Evolutionary conservation across 345 rosid genomes (phyloP).

Genomic region (Cardiospermum halicacabum): DNA sequence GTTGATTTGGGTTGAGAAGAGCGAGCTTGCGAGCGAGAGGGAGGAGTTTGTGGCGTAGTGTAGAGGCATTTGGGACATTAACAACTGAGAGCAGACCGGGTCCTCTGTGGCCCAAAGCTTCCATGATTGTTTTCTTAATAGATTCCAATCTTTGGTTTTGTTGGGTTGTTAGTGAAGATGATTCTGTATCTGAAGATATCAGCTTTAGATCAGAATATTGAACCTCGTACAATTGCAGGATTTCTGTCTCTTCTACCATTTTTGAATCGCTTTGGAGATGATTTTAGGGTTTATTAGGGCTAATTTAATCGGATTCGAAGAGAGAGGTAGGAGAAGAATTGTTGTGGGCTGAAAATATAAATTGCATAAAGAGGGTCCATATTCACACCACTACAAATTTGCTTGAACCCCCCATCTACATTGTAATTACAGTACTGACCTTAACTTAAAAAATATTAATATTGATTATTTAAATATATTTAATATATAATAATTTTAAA

Average conservation of each 20-base stretch:
- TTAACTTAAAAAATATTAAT: too few species aligned
- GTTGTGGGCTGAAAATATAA: too few species aligned
- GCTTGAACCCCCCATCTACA: too few species aligned
- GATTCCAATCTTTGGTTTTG: slow-evolving; percentile 29
- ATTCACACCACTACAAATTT: too few species aligned
- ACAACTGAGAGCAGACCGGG: slow-evolving; percentile 69
- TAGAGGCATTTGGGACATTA: slow-evolving; percentile 45
- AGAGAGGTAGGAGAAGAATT: too few species aligned
- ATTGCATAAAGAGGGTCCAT: too few species aligned
- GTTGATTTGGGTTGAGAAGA: slow-evolving; percentile 49
- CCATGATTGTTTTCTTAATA: slow-evolving; percentile 43
- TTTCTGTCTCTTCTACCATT: slow-evolving; percentile 38
- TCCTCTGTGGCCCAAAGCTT: slow-evolving; percentile 67
- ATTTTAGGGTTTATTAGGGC: too few species aligned
- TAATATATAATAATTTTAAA: too few species aligned
- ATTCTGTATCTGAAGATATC: slow-evolving; percentile 21
- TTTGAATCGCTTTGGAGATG: too few species aligned
- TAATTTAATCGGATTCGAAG: too few species aligned
- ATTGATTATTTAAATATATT: too few species aligned
- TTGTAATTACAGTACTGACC: too few species aligned
- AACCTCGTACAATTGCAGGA: slow-evolving; percentile 48
- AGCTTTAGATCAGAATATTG: slow-evolving; percentile 48
- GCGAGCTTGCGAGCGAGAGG: slow-evolving; percentile 64
- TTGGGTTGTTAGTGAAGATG: slow-evolving; percentile 15
- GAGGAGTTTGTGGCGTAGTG: slow-evolving; percentile 60